These are phyloP conservation scores for Pseudoscleropodium purum DNA, from an alignment of 225 moss, liverwort and hornwort species.

Conservation along the genomic window DNA sequence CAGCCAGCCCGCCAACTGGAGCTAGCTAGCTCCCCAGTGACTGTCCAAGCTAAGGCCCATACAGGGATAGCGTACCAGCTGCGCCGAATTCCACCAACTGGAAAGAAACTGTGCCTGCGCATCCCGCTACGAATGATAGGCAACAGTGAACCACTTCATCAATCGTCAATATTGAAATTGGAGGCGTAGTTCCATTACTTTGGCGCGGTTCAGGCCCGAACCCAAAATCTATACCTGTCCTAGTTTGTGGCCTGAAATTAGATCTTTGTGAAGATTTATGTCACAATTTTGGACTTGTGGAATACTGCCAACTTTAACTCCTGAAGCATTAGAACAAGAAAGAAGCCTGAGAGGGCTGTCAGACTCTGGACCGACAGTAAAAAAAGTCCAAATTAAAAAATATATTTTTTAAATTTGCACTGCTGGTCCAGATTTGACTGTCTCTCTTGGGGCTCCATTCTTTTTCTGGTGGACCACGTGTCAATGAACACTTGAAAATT, in stretches of 20 bases:
- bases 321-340: neutral
- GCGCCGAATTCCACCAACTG: neutral
- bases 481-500: neutral
- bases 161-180: neutral
- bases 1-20: neutral
- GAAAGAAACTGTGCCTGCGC: neutral
- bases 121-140: neutral
- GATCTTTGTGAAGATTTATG: too few species aligned
- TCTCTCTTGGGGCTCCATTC: neutral
- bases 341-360: neutral
- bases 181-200: too few species aligned
- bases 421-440: rapidly evolving
- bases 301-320: neutral
- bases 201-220: too few species aligned
- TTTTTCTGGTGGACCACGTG: neutral
- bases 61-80: neutral
- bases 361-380: neutral
- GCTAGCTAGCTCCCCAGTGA: neutral
- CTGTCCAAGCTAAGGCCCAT: neutral
- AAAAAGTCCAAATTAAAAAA: neutral
- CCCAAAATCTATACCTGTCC: neutral
- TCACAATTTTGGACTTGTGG: neutral
- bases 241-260: neutral
- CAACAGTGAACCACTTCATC: neutral
- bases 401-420: neutral